These are phyloP conservation scores for Trametes cingulata DNA, from an alignment of 768 basidiomycete genomes.

Conservation along the genomic window DNA sequence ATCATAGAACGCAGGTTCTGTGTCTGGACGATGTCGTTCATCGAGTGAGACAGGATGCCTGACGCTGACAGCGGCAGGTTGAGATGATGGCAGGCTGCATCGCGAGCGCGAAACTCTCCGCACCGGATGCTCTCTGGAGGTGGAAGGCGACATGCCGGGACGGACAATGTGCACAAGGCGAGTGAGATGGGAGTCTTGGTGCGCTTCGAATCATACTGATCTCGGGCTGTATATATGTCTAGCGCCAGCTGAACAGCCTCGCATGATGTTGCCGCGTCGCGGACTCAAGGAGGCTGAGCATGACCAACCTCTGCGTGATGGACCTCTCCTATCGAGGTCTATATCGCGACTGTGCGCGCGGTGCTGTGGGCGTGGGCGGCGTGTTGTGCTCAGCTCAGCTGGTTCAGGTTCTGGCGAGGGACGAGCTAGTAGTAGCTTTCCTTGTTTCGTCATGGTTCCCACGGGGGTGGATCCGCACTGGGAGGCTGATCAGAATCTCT, in stretches of 20 bases:
- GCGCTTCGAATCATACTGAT: conserved; percentile 8
- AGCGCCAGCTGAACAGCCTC: conserved; percentile 7
- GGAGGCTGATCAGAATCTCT: background rate
- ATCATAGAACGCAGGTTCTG: no score
- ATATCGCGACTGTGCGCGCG: no score
- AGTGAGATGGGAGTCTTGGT: background rate
- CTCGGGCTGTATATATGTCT: conserved; percentile 6
- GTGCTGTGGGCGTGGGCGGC: no score
- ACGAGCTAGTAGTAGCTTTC: no score
- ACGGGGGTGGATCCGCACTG: conserved; percentile 4
- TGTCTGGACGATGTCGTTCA: background rate
- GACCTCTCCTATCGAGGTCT: no score
- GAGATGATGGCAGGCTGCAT: background rate
- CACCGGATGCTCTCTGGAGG: background rate
- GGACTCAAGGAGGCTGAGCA: no score
- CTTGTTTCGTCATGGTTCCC: background rate
- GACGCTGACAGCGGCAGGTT: background rate
- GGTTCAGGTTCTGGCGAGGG: no score
- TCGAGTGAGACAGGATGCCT: background rate
- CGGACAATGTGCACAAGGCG: background rate
- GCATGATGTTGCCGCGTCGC: background rate
- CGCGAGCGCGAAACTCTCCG: background rate
- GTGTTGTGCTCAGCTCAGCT: no score
- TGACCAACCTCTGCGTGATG: no score
- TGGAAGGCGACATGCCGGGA: background rate